phyloP scores from a whole-genome alignment of 768 basidiomycete species.

The Suillus occidentalis region DNA sequence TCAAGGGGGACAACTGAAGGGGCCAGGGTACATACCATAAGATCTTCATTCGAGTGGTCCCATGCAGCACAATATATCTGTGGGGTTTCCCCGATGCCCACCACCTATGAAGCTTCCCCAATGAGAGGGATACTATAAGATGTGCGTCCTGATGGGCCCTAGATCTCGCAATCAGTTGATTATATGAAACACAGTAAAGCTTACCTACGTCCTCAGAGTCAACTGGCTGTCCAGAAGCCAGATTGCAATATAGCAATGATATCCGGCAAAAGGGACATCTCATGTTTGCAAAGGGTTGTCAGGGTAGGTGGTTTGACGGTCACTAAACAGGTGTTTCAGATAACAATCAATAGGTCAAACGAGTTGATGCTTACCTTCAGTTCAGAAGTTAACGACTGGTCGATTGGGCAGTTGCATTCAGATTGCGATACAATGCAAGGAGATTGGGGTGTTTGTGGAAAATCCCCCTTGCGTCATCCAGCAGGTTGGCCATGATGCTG shows the following conservation, averaged over 20 bases:
- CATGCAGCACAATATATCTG: neutral
- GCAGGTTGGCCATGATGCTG: neutral
- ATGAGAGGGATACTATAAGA: too few relatives aligned
- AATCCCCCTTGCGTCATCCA: neutral
- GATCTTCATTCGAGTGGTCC: neutral
- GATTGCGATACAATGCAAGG: neutral
- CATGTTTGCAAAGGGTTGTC: neutral
- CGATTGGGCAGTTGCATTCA: neutral
- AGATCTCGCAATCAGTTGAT: neutral
- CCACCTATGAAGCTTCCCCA: neutral
- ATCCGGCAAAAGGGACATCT: neutral
- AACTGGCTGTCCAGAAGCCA: neutral
- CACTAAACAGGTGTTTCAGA: neutral
- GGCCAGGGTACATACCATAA: neutral
- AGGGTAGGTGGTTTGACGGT: neutral
- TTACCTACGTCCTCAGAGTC: neutral
- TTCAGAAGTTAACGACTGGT: neutral
- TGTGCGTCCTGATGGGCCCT: neutral
- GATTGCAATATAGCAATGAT: neutral
- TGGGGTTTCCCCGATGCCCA: neutral
- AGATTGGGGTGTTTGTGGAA: neutral
- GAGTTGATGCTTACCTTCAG: neutral
- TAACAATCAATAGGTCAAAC: neutral
- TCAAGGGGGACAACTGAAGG: neutral
- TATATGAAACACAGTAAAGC: too few relatives aligned